Conservation (phyloP, 306 rosid genomes). For the Senna siamea region DNA sequence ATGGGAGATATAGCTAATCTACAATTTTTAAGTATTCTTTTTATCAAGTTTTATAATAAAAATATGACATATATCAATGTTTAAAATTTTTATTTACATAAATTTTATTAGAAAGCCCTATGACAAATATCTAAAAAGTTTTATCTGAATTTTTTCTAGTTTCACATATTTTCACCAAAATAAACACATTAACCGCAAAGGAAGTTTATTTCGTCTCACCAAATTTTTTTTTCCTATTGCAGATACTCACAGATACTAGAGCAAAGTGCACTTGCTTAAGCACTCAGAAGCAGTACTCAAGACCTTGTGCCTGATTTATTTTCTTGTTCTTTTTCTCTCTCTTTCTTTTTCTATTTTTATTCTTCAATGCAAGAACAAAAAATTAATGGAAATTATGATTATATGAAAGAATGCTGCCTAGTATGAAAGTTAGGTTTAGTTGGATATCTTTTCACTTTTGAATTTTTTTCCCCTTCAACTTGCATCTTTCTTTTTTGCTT, state of each 20-base stretch:
- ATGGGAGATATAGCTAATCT: neutral
- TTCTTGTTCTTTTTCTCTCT: too few species aligned
- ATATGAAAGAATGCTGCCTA: conserved; percentile 14
- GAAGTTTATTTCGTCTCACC: conserved; percentile 28
- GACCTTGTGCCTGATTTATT: conserved; percentile 35
- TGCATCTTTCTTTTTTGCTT: neutral
- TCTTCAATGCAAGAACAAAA: conserved; percentile 7
- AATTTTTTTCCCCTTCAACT: neutral
- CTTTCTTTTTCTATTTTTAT: neutral
- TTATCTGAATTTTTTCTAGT: too few species aligned
- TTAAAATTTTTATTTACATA: too few species aligned
- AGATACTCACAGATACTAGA: conserved; percentile 64
- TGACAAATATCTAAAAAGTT: too few species aligned
- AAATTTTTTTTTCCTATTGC: conserved; percentile 42
- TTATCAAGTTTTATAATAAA: neutral
- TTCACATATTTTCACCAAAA: too few species aligned
- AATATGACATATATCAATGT: too few species aligned
- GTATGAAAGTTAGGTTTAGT: conserved; percentile 7
- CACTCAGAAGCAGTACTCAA: conserved; percentile 43
- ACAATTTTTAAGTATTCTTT: neutral
- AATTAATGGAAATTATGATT: conserved; percentile 16
- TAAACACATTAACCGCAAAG: neutral
- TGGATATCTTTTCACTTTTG: conserved; percentile 10
- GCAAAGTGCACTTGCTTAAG: conserved; percentile 76
- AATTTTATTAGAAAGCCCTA: too few species aligned